These are phyloP conservation scores for Trypanosoma grayi DNA, from an alignment of 208 protist species.

Conservation along the genomic window DNA sequence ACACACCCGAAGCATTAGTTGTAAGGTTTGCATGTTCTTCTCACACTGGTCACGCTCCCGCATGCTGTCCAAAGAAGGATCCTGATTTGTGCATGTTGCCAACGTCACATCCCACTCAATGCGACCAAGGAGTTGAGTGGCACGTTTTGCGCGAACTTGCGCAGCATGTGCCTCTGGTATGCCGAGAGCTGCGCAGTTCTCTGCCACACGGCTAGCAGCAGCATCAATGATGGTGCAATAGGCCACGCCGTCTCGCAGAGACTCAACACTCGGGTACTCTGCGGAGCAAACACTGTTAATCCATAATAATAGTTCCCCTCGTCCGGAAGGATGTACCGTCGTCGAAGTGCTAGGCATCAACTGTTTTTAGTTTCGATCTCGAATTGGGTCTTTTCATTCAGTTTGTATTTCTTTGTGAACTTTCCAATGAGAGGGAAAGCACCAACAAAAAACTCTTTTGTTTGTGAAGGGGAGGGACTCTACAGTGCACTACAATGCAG, in stretches of 20 bases:
- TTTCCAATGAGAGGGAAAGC: no score
- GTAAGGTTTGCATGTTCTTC: slow-evolving; percentile 68
- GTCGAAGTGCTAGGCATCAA: slow-evolving; percentile 17
- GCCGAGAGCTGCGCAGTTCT: slow-evolving; percentile 41
- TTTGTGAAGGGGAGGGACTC: no score
- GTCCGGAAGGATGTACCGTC: slow-evolving; percentile 38
- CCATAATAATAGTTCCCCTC: slow-evolving; percentile 74
- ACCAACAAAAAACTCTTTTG: no score
- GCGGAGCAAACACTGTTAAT: slow-evolving; percentile 76
- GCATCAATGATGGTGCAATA: slow-evolving; percentile 85
- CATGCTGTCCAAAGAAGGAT: slow-evolving; percentile 53
- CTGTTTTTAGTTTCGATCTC: not conserved
- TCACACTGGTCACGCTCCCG: slow-evolving; percentile 41
- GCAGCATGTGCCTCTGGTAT: slow-evolving; percentile 31
- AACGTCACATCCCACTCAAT: slow-evolving; percentile 64
- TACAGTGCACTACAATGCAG: no score
- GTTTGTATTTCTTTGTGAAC: not conserved
- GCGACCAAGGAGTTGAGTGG: slow-evolving; percentile 26
- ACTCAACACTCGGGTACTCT: slow-evolving; percentile 78
- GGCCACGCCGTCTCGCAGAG: slow-evolving; percentile 72
- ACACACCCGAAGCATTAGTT: slow-evolving; percentile 62
- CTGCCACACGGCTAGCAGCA: slow-evolving; percentile 48
- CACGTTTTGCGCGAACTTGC: slow-evolving; percentile 20
- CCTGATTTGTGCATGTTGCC: slow-evolving; percentile 54
- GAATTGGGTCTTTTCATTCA: not conserved